Evolutionary conservation across 768 basidiomycete species (phyloP).

Genomic region (Heimioporus sp.): DNA sequence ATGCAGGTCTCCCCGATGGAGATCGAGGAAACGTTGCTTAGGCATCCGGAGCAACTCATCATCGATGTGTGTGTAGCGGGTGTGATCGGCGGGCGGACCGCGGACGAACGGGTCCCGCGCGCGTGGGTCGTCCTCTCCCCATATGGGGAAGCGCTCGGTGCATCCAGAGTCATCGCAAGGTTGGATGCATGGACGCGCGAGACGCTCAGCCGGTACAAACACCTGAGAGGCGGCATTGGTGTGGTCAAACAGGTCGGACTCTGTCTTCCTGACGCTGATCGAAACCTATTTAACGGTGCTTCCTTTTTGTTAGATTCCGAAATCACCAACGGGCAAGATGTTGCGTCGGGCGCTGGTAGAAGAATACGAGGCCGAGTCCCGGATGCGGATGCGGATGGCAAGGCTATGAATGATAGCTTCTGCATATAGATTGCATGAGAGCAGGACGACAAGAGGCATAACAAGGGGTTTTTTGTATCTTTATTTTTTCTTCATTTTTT

Average conservation of each 20-base stretch:
- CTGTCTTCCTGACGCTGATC: not conserved
- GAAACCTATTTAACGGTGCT: not conserved
- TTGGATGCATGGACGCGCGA: slow-evolving; percentile 62
- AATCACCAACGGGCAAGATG: slow-evolving; percentile 52
- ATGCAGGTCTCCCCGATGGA: slow-evolving; percentile 79
- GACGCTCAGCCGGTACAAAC: slow-evolving; percentile 72
- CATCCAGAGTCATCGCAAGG: slow-evolving; percentile 36
- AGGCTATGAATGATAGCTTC: not conserved
- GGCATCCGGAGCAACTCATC: slow-evolving; percentile 60
- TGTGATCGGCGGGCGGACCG: slow-evolving; percentile 65
- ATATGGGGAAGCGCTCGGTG: slow-evolving; percentile 50
- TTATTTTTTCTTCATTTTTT: too few species aligned
- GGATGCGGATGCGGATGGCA: not conserved
- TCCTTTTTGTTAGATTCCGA: slow-evolving; percentile 54
- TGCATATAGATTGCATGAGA: too few species aligned
- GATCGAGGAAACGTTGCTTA: slow-evolving; percentile 64
- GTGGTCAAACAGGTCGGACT: slow-evolving; percentile 60
- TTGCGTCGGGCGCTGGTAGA: not conserved
- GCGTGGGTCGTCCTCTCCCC: slow-evolving; percentile 75
- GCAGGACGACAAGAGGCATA: too few species aligned
- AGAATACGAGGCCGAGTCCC: not conserved
- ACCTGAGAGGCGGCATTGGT: slow-evolving; percentile 71
- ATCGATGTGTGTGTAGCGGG: slow-evolving; percentile 71
- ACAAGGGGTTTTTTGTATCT: too few species aligned
- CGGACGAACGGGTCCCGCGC: slow-evolving; percentile 71